Evolutionary conservation across 2,329 filamentous ascomycete species (phyloP).

Genomic region (Colletotrichum ledebouriae): DNA sequence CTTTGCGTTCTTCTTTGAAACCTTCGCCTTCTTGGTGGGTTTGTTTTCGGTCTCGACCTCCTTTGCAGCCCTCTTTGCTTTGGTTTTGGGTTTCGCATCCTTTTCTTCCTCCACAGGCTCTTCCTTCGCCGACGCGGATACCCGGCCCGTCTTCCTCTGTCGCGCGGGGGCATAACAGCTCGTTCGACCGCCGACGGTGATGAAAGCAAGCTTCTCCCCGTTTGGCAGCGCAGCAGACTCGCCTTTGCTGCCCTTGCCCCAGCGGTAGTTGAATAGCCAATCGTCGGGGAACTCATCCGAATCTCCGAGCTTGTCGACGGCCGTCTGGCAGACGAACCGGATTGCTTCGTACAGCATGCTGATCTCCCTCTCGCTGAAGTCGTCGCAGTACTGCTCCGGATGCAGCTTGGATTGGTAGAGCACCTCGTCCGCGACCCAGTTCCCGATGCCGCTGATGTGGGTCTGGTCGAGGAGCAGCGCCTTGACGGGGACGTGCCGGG

Average conservation of each 20-base stretch:
- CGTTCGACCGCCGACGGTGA: conserved; percentile 92
- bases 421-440: conserved; percentile 97
- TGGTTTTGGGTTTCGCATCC: conserved; percentile 42
- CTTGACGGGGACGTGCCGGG: conserved; percentile 89
- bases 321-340: conserved; percentile 82
- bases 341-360: conserved; percentile 79
- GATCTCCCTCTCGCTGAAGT: conserved; percentile 80
- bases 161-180: conserved; percentile 88
- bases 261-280: conserved; percentile 91
- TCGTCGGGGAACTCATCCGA: conserved; percentile 86
- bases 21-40: conserved; percentile 49
- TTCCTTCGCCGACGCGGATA: conserved; percentile 59
- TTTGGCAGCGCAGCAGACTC: conserved; percentile 78
- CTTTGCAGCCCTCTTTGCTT: conserved; percentile 46
- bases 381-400: conserved; percentile 92
- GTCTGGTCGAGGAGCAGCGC: conserved; percentile 89
- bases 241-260: conserved; percentile 89
- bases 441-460: conserved; percentile 92
- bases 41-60: conserved; percentile 48
- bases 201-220: conserved; percentile 85
- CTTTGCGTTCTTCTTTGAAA: conserved; percentile 39
- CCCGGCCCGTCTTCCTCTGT: conserved; percentile 80
- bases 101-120: conserved; percentile 54
- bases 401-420: conserved; percentile 91
- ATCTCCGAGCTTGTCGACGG: conserved; percentile 83